phyloP scores from a whole-genome alignment of 768 basidiomycete species.

The Pleurotus tuoliensis region DNA sequence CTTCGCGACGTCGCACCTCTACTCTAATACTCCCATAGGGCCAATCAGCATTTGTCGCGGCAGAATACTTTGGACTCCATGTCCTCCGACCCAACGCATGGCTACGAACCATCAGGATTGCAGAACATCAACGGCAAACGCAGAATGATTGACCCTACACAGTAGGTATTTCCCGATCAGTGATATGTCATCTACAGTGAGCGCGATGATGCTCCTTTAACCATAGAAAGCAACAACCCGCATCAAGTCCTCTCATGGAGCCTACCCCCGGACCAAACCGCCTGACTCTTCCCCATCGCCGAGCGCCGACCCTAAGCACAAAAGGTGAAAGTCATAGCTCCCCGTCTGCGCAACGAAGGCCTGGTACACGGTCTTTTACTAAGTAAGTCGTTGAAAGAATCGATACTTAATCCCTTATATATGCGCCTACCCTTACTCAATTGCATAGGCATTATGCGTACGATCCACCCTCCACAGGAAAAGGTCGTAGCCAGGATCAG shows the following conservation, averaged over 20 bases:
- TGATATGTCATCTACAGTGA: no score
- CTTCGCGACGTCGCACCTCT: constrained; percentile 7
- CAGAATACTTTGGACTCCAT: constrained; percentile 48
- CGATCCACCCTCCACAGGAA: constrained; percentile 41
- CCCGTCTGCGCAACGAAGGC: constrained; percentile 27
- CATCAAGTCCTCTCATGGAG: constrained; percentile 46
- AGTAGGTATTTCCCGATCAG: constrained; percentile 28
- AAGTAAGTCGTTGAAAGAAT: constrained; percentile 30
- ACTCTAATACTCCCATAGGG: constrained; percentile 30
- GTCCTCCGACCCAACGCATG: constrained; percentile 15
- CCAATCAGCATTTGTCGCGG: constrained; percentile 40
- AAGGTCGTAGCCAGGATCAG: constrained; percentile 34
- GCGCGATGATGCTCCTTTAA: not conserved
- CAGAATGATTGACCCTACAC: constrained; percentile 39
- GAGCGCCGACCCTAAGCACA: constrained; percentile 38
- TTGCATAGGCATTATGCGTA: constrained; percentile 65
- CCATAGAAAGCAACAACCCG: constrained; percentile 12
- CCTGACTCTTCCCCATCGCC: constrained; percentile 62
- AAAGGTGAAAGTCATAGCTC: constrained; percentile 11
- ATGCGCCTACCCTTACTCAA: not conserved
- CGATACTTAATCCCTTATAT: not conserved
- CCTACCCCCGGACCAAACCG: constrained; percentile 57
- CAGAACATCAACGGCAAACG: constrained; percentile 66
- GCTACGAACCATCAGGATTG: constrained; percentile 28
- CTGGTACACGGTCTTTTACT: constrained; percentile 46